Conservation (phyloP, 345 rosid genomes). For the Cardamine occulta region DNA sequence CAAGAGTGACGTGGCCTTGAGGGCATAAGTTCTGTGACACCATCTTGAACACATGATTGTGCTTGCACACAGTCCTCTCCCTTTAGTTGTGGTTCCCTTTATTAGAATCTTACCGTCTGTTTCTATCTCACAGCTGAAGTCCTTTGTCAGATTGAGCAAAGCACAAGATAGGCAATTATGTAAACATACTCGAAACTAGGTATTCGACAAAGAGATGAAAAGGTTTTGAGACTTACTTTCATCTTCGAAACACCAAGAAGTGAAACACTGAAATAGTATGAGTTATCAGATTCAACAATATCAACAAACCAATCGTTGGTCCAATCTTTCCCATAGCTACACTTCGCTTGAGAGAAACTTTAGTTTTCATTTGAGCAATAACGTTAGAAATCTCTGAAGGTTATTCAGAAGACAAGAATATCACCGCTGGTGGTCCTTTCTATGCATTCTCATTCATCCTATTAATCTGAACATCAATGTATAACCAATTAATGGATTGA, state of each 20-base stretch:
- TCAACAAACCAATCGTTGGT: constrained; percentile 55
- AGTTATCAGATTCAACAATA: constrained; percentile 58
- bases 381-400: constrained; percentile 50
- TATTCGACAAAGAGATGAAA: not conserved
- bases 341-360: constrained; percentile 64
- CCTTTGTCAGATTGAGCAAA: constrained; percentile 10
- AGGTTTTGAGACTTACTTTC: constrained; percentile 53
- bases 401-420: constrained; percentile 58
- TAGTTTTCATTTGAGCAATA: constrained; percentile 44
- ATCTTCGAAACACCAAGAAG: constrained; percentile 67
- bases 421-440: constrained; percentile 51
- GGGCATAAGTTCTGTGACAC: constrained; percentile 64
- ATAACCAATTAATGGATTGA: constrained; percentile 50
- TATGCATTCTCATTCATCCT: constrained; percentile 37
- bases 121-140: too few species aligned
- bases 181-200: not conserved
- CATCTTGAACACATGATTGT: constrained; percentile 65
- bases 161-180: not conserved
- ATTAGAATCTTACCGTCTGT: constrained; percentile 35
- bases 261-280: constrained; percentile 55
- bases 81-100: constrained; percentile 65
- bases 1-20: constrained; percentile 60
- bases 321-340: constrained; percentile 62
- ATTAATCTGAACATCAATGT: constrained; percentile 18
- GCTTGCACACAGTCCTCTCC: constrained; percentile 50